Conservation (phyloP, 805 yeast species). For the Diddensiella santjacobensis region DNA sequence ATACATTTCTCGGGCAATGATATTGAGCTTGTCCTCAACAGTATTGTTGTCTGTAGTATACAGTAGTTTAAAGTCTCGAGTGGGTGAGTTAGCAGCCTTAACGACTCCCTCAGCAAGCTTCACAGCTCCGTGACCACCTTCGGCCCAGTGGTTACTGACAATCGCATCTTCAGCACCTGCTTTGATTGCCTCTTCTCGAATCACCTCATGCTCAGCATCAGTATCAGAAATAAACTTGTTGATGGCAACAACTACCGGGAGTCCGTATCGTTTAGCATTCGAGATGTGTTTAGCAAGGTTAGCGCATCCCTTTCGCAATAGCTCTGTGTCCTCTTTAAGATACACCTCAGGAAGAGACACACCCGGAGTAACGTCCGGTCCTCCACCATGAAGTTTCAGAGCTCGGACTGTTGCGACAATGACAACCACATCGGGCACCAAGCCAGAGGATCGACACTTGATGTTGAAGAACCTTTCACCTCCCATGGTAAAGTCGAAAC, state of each 20-base stretch:
- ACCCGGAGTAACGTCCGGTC: conserved; percentile 95
- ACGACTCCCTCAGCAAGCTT: conserved; percentile 81
- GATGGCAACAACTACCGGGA: conserved; percentile 93
- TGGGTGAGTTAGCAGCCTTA: conserved; percentile 43
- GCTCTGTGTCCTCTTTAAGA: conserved; percentile 72
- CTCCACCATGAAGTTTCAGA: conserved; percentile 96
- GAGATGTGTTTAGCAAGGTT: conserved; percentile 87
- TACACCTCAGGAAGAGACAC: conserved; percentile 79
- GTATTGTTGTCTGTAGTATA: conserved; percentile 63
- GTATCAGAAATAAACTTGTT: conserved; percentile 84
- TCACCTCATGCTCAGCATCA: conserved; percentile 70
- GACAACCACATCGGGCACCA: conserved; percentile 84
- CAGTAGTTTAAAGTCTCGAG: conserved; percentile 52
- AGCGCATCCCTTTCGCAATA: conserved; percentile 73
- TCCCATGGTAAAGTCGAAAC: conserved; percentile 98
- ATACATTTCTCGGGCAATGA: conserved; percentile 85
- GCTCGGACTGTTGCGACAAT: conserved; percentile 96
- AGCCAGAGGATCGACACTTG: conserved; percentile 89
- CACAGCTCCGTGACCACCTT: conserved; percentile 90
- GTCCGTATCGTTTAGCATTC: conserved; percentile 78
- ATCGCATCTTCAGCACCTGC: conserved; percentile 96
- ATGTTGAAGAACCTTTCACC: conserved; percentile 96
- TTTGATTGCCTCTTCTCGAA: conserved; percentile 70
- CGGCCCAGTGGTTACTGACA: conserved; percentile 89
- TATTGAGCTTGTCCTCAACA: conserved; percentile 74